These are phyloP conservation scores for Yarrowia keelungensis DNA, from an alignment of 805 yeast species.

Conservation along the genomic window DNA sequence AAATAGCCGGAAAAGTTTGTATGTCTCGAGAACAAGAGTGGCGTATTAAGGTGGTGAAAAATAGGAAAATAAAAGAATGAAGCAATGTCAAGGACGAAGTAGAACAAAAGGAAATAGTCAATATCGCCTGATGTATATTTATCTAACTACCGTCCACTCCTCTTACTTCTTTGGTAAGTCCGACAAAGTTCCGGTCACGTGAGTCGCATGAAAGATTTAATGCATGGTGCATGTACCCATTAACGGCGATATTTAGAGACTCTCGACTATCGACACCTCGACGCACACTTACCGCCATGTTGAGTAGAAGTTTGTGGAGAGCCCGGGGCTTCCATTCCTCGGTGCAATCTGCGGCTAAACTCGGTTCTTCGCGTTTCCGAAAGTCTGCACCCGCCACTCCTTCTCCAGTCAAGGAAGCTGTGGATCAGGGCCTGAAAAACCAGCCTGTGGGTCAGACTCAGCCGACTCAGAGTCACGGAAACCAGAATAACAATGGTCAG, in stretches of 20 bases:
- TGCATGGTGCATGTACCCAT: conserved; percentile 24
- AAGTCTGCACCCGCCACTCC: background rate
- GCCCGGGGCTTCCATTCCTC: conserved; percentile 30
- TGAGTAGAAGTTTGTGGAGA: conserved; percentile 31
- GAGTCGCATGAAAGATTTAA: conserved; percentile 30
- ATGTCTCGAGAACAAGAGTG: conserved; percentile 4
- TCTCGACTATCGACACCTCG: background rate
- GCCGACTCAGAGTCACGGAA: background rate
- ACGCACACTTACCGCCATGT: conserved; percentile 13
- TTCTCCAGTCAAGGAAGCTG: background rate
- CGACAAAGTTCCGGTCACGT: conserved; percentile 36
- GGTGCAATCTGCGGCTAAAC: conserved; percentile 11
- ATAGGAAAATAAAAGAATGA: background rate
- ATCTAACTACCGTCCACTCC: too few species aligned
- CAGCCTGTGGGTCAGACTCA: background rate
- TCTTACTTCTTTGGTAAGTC: background rate
- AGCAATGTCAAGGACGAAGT: background rate
- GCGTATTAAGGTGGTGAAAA: background rate
- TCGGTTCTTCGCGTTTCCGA: conserved; percentile 31
- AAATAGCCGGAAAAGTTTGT: conserved; percentile 23
- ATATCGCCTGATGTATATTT: too few species aligned
- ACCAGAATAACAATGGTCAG: background rate
- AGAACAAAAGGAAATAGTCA: background rate
- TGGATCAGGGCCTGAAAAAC: background rate
- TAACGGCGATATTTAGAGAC: conserved; percentile 20